Percentiles rank a stretch among this genome's conserved stretches.
Evolutionary conservation across 768 basidiomycete genomes (phyloP).

Genomic region (Amanita polypyramis): DNA sequence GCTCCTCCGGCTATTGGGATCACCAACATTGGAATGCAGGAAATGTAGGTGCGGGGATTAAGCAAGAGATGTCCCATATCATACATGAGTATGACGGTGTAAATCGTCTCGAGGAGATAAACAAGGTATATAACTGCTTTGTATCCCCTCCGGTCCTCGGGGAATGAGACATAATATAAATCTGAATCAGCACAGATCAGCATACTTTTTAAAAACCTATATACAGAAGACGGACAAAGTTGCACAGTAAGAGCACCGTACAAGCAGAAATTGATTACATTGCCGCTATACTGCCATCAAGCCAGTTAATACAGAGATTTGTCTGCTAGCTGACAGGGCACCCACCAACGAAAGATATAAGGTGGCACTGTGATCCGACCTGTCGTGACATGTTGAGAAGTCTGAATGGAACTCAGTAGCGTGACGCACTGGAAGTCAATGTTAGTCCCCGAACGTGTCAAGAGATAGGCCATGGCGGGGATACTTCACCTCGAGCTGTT

Average conservation of each 20-base stretch:
- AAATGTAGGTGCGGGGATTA: neutral
- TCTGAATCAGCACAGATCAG: conserved; percentile 11
- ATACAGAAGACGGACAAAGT: neutral
- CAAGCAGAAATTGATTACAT: neutral
- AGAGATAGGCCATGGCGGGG: no score
- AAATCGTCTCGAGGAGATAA: conserved; percentile 18
- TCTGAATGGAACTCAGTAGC: no score
- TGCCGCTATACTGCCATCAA: neutral
- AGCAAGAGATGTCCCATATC: conserved; percentile 10
- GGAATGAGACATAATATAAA: conserved; percentile 22
- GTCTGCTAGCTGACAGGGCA: no score
- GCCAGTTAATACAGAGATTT: no score
- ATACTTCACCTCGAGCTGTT: no score
- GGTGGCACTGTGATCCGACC: no score
- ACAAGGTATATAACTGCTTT: conserved; percentile 19
- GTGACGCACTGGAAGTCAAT: no score
- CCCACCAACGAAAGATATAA: no score
- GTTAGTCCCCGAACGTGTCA: no score
- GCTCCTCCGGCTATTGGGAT: conserved; percentile 15
- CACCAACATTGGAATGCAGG: conserved; percentile 10
- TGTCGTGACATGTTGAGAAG: no score
- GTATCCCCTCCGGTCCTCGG: conserved; percentile 15
- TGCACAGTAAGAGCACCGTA: conserved; percentile 4
- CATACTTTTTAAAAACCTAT: neutral
- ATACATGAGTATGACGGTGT: conserved; percentile 17